These are phyloP conservation scores for Saitozyma sp. DNA, from an alignment of 768 basidiomycete genomes.

Conservation along the genomic window DNA sequence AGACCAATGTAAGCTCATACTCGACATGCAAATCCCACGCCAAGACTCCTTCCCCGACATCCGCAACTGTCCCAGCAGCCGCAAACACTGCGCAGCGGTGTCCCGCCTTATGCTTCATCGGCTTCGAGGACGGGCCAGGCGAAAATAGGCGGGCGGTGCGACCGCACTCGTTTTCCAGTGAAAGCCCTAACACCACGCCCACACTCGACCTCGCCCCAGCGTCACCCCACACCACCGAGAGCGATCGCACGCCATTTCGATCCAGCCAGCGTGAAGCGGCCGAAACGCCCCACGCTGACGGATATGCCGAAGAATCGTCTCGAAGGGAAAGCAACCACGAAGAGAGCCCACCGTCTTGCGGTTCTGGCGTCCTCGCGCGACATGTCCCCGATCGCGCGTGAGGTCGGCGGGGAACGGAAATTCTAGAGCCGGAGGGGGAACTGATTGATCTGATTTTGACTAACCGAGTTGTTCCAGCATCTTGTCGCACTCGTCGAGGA, in stretches of 20 bases:
- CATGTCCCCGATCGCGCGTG: too few species aligned
- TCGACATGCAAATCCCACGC: too few species aligned
- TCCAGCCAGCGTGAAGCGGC: slow-evolving; percentile 25
- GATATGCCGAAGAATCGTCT: slow-evolving; percentile 3
- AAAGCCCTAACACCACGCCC: not conserved
- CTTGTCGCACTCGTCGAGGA: slow-evolving; percentile 99
- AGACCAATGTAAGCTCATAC: too few species aligned
- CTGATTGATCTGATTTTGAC: slow-evolving; percentile 57
- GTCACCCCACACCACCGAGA: too few species aligned
- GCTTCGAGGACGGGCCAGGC: not conserved
- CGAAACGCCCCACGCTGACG: slow-evolving; percentile 29
- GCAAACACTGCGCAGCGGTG: too few species aligned
- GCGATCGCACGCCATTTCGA: not conserved
- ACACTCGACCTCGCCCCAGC: too few species aligned
- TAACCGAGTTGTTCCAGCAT: slow-evolving; percentile 99
- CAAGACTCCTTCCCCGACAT: too few species aligned
- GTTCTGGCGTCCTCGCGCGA: slow-evolving; percentile 18
- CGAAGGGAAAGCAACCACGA: not conserved
- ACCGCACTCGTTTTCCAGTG: not conserved
- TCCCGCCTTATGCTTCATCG: too few species aligned
- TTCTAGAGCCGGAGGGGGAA: slow-evolving; percentile 50
- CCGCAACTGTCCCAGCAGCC: too few species aligned
- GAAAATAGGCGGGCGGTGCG: not conserved
- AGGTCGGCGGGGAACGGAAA: slow-evolving; percentile 55
- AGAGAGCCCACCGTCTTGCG: slow-evolving; percentile 54